A percentile compares a stretch with the other conserved stretches of the same genome.
These are phyloP conservation scores for Myxozyma vanderwaltii DNA, from an alignment of 805 yeast species.

Conservation along the genomic window DNA sequence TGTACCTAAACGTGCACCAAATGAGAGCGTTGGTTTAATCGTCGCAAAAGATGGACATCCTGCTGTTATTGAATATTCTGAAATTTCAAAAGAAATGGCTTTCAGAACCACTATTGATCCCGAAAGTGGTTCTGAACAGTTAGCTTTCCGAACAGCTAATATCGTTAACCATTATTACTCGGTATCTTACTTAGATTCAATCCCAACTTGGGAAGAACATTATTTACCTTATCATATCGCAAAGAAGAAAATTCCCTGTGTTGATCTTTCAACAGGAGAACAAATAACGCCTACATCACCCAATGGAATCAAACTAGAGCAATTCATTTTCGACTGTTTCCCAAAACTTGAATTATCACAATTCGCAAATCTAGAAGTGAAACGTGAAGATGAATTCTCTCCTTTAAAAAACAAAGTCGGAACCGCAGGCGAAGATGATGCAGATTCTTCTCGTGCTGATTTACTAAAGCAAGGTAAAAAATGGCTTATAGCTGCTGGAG, in stretches of 20 bases:
- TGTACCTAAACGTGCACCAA: constrained; percentile 86
- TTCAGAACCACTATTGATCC: constrained; percentile 57
- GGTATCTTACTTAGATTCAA: constrained; percentile 62
- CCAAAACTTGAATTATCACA: constrained; percentile 67
- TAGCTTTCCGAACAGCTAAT: constrained; percentile 88
- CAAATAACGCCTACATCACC: constrained; percentile 66
- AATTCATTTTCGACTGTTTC: constrained; percentile 95
- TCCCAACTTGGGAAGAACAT: constrained; percentile 70
- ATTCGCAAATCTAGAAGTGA: constrained; percentile 93
- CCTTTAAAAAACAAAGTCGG: constrained; percentile 81
- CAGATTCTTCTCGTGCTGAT: constrained; percentile 73
- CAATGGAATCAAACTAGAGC: constrained; percentile 94
- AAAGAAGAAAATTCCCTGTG: constrained; percentile 75
- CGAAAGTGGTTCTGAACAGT: constrained; percentile 43
- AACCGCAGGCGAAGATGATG: constrained; percentile 63
- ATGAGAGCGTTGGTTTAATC: constrained; percentile 89
- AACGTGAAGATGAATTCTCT: constrained; percentile 80
- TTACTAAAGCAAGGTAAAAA: constrained; percentile 65
- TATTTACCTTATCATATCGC: constrained; percentile 94
- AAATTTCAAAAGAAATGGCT: constrained; percentile 74
- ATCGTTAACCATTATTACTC: constrained; percentile 96
- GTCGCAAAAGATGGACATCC: constrained; percentile 65
- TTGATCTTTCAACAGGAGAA: constrained; percentile 52
- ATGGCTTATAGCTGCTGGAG: constrained; percentile 80
- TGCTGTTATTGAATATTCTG: constrained; percentile 93